Evolutionary conservation across 305 asterid species (phyloP), one percentile per base, ranked within the genome.

Genomic region (Plantago lanceolata): DNA sequence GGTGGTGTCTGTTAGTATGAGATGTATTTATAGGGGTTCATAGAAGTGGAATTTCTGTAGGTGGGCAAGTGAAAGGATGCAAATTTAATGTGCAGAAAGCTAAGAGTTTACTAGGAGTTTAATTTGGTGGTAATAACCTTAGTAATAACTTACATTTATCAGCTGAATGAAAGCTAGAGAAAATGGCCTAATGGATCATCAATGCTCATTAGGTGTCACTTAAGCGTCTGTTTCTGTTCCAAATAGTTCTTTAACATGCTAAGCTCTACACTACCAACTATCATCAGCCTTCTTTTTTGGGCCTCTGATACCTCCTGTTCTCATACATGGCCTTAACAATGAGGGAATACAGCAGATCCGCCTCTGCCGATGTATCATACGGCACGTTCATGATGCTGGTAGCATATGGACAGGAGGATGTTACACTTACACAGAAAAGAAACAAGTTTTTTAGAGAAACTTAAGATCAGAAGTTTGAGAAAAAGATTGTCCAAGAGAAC

Each of bases 351-450:
- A 91, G 82, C 75, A 86, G 75, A 71, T 88, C 92, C 2, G 82
- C 85, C 75, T 91, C 96, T 18, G 94, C 89, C 63, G 98, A 86
- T 64, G 94, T 85, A 71, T 88, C 95, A 65, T 83, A 91, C 28
- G 95, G 89, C 75, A 57, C 75, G 82, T 68, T 62, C 63, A 84
- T 58, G 62, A 88, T 83, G 82, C 98, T 88, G 78, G 81, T 66
- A 67, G 64, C 59, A 40, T 18, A 19, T 54, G 54, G 9, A 47
- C 33, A 2, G 13, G 26, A 53, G 24, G 3, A 2, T 19, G n/a
- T 37, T 13, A 21, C 7, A 59, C 28, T 15, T 17, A 16, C 8
- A 9, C 5, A 5, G 8, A 11, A 6, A 35, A 33, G 9, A 35
- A 12, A 1, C 13, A 35, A 35, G 43, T 35, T 35, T 6, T 35